Evolutionary conservation across 2,329 filamentous ascomycete genomes (phyloP).

Genomic region (Clonostachys solani): DNA sequence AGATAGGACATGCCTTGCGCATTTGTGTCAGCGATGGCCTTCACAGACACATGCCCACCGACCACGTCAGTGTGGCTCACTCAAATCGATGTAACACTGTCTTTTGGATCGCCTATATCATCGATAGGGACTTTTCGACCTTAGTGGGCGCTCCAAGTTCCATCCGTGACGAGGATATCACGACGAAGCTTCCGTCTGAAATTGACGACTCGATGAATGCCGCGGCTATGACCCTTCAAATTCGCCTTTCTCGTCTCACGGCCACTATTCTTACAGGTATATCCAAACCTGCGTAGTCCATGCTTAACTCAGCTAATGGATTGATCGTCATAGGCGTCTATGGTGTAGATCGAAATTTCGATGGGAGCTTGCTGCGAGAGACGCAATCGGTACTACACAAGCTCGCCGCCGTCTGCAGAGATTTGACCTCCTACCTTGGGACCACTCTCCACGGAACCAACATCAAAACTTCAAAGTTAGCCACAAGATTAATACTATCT

Average conservation of each 20-base stretch:
- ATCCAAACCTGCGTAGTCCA: too few species aligned
- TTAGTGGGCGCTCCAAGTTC: slow-evolving; percentile 18
- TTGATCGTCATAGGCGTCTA: not conserved
- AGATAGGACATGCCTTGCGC: slow-evolving; percentile 24
- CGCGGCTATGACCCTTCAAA: slow-evolving; percentile 14
- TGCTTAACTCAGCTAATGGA: too few species aligned
- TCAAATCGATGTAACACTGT: slow-evolving; percentile 18
- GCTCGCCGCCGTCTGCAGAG: slow-evolving; percentile 15
- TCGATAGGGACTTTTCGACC: slow-evolving; percentile 17
- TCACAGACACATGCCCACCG: slow-evolving; percentile 16
- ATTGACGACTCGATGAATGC: slow-evolving; percentile 16
- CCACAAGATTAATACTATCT: slow-evolving; percentile 14
- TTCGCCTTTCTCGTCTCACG: slow-evolving; percentile 16
- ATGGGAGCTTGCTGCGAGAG: slow-evolving; percentile 16
- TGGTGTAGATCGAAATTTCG: slow-evolving; percentile 18
- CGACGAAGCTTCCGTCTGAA: slow-evolving; percentile 17
- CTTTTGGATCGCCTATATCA: slow-evolving; percentile 22
- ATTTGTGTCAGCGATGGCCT: slow-evolving; percentile 23
- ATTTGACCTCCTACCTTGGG: slow-evolving; percentile 14
- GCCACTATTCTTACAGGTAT: slow-evolving; percentile 5
- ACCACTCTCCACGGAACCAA: slow-evolving; percentile 19
- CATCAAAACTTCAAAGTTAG: slow-evolving; percentile 17
- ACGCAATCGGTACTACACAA: slow-evolving; percentile 19
- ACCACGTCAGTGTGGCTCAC: slow-evolving; percentile 10
- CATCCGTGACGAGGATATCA: slow-evolving; percentile 20